Base-by-base conservation (phyloP, 805 yeast genomes). In the Debaryomyces maramus region DNA sequence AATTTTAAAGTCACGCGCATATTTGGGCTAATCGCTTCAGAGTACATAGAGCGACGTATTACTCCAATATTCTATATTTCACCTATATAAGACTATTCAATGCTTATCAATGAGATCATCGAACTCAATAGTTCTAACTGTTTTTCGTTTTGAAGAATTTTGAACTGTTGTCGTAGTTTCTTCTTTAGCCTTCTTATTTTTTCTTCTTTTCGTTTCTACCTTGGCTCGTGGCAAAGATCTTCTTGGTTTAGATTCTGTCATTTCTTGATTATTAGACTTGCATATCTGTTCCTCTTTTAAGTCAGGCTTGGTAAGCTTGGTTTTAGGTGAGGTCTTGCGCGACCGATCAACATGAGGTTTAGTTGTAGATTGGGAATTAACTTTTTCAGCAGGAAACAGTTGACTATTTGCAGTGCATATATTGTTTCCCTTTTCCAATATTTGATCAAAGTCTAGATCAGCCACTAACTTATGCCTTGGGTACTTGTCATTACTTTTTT, bases 381-480 rank as follows among this genome's bases (percentile, higher is more conserved):
- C n/a, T n/a, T n/a, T n/a, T n/a, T n/a, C n/a, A n/a, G 9, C 21
- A 3, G 22, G n/a, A 6, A 6, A 10, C 13, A 18, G 18, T 8
- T 5, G 21, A 5, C 16, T 4, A 24, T 24, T 24, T 24, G 28
- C 11, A 24, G 13, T 5, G 15, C 22, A 21, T 8, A 44, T 36
- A 23, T 38, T 45, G 9, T 45, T 44, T 11, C 54, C 53, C 37
- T 53, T 52, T 14, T 46, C 46, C 18, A 61, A 41, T n/a, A 61
- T 58, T 39, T 61, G 62, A 21, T 53, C 56, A 30, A 61, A 60
- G 34, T 58, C 51, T 27, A 61, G 41, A 27, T 57, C 56, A 1
- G 64, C 65, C 13, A 61, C 65, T 15, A 58, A 42, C 33, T 61
- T 61, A 17, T 58, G 48, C 22, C 65, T 47, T 11, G 58, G 58